phyloP scores from a whole-genome alignment of 2,329 filamentous ascomycete genomes.

The Polytolypa hystricis region DNA sequence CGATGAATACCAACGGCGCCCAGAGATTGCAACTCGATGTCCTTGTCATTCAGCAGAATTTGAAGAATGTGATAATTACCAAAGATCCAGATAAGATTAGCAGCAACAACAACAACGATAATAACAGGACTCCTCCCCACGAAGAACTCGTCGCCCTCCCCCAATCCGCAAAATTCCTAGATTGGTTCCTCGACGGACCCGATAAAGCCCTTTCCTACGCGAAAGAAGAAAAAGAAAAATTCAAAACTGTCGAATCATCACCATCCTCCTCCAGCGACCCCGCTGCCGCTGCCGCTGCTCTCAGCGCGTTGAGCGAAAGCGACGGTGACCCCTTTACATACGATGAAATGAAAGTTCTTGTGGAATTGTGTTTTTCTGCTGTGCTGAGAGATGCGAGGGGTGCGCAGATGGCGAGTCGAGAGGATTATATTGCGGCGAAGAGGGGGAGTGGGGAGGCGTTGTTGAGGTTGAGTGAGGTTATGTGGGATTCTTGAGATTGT shows the following conservation, averaged over 20 bases:
- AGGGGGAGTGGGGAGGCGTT: constrained; percentile 35
- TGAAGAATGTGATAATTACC: constrained; percentile 69
- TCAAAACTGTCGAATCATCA: constrained; percentile 20
- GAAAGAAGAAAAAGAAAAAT: constrained; percentile 33
- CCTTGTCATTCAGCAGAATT: constrained; percentile 86
- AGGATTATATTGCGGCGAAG: constrained; percentile 36
- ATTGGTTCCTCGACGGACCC: constrained; percentile 38
- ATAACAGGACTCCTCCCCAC: too few species aligned
- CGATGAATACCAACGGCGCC: constrained; percentile 75
- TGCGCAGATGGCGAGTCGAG: constrained; percentile 32
- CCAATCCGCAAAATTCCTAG: constrained; percentile 35
- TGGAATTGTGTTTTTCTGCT: constrained; percentile 38
- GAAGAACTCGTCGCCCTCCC: constrained; percentile 31
- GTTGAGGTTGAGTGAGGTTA: constrained; percentile 34
- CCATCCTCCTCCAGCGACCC: too few species aligned
- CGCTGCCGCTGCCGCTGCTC: constrained; percentile 24
- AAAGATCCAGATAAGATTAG: constrained; percentile 9
- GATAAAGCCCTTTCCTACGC: constrained; percentile 35
- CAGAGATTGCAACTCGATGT: constrained; percentile 90
- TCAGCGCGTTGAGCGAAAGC: constrained; percentile 24
- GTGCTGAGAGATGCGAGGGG: constrained; percentile 29
- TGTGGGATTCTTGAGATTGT: constrained; percentile 35
- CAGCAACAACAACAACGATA: constrained; percentile 5
- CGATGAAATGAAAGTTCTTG: constrained; percentile 34
- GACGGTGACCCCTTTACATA: constrained; percentile 35